A percentile compares a stretch with the other conserved stretches of the same genome.
Evolutionary conservation across 2,329 filamentous ascomycete species (phyloP).

Genomic region (Stagonosporopsis vannaccii): DNA sequence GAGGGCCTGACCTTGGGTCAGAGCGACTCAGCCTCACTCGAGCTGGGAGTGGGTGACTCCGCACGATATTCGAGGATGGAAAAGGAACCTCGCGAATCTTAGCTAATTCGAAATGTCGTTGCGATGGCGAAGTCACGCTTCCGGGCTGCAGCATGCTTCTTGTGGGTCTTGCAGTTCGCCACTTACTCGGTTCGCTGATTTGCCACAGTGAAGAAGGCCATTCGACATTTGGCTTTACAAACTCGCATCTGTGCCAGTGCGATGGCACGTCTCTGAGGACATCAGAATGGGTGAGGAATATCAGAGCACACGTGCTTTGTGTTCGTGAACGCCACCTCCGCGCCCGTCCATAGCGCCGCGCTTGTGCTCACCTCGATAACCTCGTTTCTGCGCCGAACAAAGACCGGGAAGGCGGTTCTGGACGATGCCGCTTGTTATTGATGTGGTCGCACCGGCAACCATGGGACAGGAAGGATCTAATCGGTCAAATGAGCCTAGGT

Average conservation of each 20-base stretch:
- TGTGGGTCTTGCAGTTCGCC: not conserved
- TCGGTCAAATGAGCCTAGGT: not conserved
- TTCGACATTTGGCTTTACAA: not conserved
- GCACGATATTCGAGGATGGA: not conserved
- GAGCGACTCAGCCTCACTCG: constrained; percentile 1
- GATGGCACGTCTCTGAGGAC: not conserved
- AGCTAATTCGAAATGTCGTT: not conserved
- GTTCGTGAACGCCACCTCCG: constrained; percentile 4
- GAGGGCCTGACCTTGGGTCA: not conserved
- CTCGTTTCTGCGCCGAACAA: not conserved
- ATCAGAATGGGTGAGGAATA: not conserved
- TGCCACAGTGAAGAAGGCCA: not conserved
- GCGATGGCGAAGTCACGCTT: not conserved
- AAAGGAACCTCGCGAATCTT: not conserved
- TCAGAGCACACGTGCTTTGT: not conserved
- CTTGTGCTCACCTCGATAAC: not conserved
- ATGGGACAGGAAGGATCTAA: not conserved
- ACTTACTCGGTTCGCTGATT: not conserved
- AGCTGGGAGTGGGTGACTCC: not conserved
- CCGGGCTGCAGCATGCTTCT: not conserved
- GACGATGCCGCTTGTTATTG: not conserved
- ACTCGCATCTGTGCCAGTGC: not conserved
- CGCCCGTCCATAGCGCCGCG: not conserved
- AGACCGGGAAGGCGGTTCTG: not conserved
- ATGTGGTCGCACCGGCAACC: not conserved